Base-by-base conservation (phyloP, 257 asterid species). In the Nicotiana noctiflora region DNA sequence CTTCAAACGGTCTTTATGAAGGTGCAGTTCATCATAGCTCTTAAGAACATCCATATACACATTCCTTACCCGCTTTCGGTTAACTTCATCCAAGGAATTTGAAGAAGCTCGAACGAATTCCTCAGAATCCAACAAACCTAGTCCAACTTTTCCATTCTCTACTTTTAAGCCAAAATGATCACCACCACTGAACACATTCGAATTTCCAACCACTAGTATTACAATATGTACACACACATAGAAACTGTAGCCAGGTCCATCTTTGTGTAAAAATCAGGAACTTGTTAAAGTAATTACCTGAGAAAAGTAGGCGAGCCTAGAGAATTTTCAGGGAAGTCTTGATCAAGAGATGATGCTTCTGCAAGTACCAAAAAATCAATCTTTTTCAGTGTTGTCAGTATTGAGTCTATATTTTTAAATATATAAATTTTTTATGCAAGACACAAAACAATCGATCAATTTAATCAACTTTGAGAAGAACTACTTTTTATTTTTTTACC, bases 1-100 rank as follows among this genome's bases (percentile, higher is more conserved):
- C n/a, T n/a, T n/a, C n/a, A 92, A 82, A 63, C 83, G 64, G 72
- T 77, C 86, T 65, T 82, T 60, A 74, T 88, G 80, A 64, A 74
- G 55, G 19, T 51, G 82, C 55, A 81, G 66, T 2, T 88, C 94
- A 70, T 83, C 88, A 51, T 91, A 92, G 79, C 88, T 86, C 83
- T 81, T 84, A 84, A 86, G 83, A 61, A 93, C 85, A 15, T 91
- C 88, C 29, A 80, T 52, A 79, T 84, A 86, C 34, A 84, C 84
- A 79, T 80, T 88, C 79, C n/a, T 60, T 53, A 53, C 72, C 70
- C 84, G 89, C 90, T 86, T 91, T 87, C 82, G 85, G 0, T 81
- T 80, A 34, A 86, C 87, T 76, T 84, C 87, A 68, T 55, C 81
- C 27, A 76, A 60, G 1, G 83, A 67, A 84, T 55, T 49, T 53